Evolutionary conservation across 2,329 filamentous ascomycete genomes (phyloP), one percentile per base, ranked within the genome.

Genomic region (Stachybotrys elegans): DNA sequence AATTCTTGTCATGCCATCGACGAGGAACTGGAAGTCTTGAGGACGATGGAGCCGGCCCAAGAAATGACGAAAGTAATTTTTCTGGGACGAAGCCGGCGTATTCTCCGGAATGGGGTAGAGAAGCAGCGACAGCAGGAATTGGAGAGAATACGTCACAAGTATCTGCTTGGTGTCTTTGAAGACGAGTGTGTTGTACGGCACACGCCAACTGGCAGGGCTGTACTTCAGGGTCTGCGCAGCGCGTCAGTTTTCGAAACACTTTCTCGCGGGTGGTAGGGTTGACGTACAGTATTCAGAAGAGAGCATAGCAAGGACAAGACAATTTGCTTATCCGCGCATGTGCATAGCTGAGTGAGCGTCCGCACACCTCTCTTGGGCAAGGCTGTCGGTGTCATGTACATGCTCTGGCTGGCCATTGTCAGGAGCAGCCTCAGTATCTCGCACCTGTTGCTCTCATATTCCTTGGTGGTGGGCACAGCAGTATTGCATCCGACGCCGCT

Each of bases 11-110:
- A 96, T 95, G 40, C 91, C 91, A 60, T 96, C 91, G 11, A 94
- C 88, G 20, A 97, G 82, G 61, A 98, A 98, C 62, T 98, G 93
- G 58, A 98, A 97, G 62, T 98, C 93, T 62, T 96, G 90, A 1
- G 92, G 88, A 38, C 93, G 81, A 66, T 97, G 93, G 37, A 98
- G 68, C 29, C 92, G 81, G 22, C 93, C 88, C 22, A 95, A 79
- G 53, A 94, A 96, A 63, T 96, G 89, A 14, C 93, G 86, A 62
- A 94, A 97, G 58, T 84, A 92, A 63, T 98, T 98, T 70, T 94
- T 95, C 6, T 84, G 81, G 1, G 82, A 74, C 9, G 76, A 61
- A 4, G 76, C 78, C 38, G 77, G 78, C 14, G 79, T 75, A 44
- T 79, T 76, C 60, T 95, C 90, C 0, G 91, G 91, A 41, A 95